Conservation (phyloP, 192 early-diverging fungal genomes). For the Geranomyces variabilis region DNA sequence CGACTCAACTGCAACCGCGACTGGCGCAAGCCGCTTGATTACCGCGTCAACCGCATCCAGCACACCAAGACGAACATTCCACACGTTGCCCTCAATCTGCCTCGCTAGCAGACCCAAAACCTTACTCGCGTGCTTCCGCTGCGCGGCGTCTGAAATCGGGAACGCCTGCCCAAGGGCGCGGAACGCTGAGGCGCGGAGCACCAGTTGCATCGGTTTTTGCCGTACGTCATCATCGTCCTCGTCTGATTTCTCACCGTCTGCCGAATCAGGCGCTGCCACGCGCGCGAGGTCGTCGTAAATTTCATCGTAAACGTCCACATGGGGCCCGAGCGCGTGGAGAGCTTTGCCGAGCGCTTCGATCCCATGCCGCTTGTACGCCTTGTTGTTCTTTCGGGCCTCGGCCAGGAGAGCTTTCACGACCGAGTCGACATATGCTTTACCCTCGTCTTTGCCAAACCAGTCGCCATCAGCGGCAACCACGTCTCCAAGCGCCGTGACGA, state of each 20-base stretch:
- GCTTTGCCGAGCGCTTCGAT: slow-evolving; percentile 66
- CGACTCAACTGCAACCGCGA: neutral
- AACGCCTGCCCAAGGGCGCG: slow-evolving; percentile 67
- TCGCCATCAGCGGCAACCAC: slow-evolving; percentile 58
- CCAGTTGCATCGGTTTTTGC: slow-evolving; percentile 60
- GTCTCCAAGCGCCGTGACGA: slow-evolving; percentile 65
- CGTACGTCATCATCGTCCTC: slow-evolving; percentile 53
- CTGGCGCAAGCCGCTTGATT: slow-evolving; percentile 39
- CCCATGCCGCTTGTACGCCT: slow-evolving; percentile 66
- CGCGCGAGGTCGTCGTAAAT: slow-evolving; percentile 59
- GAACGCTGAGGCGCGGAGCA: slow-evolving; percentile 70
- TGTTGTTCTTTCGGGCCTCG: slow-evolving; percentile 77
- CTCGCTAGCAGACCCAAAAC: slow-evolving; percentile 51
- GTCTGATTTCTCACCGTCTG: slow-evolving; percentile 37
- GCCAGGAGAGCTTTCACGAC: slow-evolving; percentile 15
- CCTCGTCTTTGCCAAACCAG: slow-evolving; percentile 48
- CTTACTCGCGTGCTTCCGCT: slow-evolving; percentile 52
- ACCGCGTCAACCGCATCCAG: slow-evolving; percentile 68
- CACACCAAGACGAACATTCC: slow-evolving; percentile 80
- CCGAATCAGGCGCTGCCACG: slow-evolving; percentile 8
- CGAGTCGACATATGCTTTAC: slow-evolving; percentile 46
- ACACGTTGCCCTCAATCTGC: slow-evolving; percentile 69
- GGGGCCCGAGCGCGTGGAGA: slow-evolving; percentile 53
- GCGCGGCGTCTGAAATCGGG: slow-evolving; percentile 37
- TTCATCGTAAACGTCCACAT: slow-evolving; percentile 61